A percentile compares a stretch with the other conserved stretches of the same genome.
Conservation (phyloP, 73 alveolate genomes). For the Paramecium biaurelia region DNA sequence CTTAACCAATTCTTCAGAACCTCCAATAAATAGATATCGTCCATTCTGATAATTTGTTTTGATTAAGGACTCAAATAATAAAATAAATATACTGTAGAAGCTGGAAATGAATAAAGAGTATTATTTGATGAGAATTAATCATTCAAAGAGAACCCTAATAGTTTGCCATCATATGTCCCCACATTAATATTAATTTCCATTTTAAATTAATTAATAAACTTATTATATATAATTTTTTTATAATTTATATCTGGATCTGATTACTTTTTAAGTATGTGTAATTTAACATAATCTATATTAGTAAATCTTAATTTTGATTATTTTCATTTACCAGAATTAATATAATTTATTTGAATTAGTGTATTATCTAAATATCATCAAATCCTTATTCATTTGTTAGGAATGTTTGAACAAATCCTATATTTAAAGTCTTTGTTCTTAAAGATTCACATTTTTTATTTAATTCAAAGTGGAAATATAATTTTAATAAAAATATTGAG, state of each 20-base stretch:
- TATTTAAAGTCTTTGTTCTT: too few relatives aligned
- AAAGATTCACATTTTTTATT: neutral
- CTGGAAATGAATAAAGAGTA: neutral
- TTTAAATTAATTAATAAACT: neutral
- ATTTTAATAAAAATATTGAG: neutral
- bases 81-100: neutral
- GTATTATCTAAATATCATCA: too few relatives aligned
- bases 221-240: neutral
- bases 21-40: conserved; percentile 1
- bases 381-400: too few relatives aligned
- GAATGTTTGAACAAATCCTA: too few relatives aligned
- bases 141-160: neutral
- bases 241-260: neutral
- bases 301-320: too few relatives aligned
- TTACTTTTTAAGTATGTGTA: too few relatives aligned
- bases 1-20: conserved; percentile 36
- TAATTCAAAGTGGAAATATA: neutral
- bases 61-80: neutral
- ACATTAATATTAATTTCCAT: conserved; percentile 33
- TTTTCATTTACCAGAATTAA: too few relatives aligned
- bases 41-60: neutral
- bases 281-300: too few relatives aligned
- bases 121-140: neutral
- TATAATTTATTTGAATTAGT: too few relatives aligned
- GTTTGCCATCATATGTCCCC: conserved; percentile 35